These are phyloP conservation scores for Sextonia rubra DNA, from an alignment of 164 flowering plant genomes.

Conservation along the genomic window DNA sequence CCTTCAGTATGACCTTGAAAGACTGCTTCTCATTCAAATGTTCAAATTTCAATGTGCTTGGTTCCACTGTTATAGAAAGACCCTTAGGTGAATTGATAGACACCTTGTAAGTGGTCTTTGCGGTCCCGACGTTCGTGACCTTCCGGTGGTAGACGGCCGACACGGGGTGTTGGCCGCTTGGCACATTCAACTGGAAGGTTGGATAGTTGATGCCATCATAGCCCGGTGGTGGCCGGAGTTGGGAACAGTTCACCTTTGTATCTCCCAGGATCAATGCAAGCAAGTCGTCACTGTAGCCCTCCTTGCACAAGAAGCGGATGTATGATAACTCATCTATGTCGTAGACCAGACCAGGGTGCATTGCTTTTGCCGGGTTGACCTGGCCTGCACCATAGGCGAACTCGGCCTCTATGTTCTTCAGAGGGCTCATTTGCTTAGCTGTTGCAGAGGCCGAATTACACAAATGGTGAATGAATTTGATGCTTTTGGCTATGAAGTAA, in stretches of 20 bases:
- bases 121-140: conserved; percentile 50
- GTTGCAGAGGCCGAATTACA: not conserved
- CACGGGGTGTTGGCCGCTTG: not conserved
- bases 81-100: conserved; percentile 32
- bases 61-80: conserved; percentile 37
- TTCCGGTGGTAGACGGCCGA: conserved; percentile 44
- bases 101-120: conserved; percentile 40
- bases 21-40: conserved; percentile 20
- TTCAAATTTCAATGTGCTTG: conserved; percentile 30
- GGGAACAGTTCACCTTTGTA: conserved; percentile 23
- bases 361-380: conserved; percentile 46
- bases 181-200: conserved; percentile 44
- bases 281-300: conserved; percentile 46
- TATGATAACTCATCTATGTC: conserved; percentile 36
- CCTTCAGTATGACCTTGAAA: conserved; percentile 59
- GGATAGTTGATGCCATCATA: conserved; percentile 79
- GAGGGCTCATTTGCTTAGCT: conserved; percentile 42
- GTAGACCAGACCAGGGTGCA: conserved; percentile 59
- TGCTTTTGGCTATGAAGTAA: too few relatives aligned
- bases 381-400: conserved; percentile 56
- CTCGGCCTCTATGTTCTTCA: conserved; percentile 15
- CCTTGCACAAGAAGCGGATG: conserved; percentile 52
- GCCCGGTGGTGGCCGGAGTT: conserved; percentile 28
- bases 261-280: conserved; percentile 34
- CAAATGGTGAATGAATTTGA: not conserved